Evolutionary conservation across 2,329 filamentous ascomycete genomes (phyloP).

Genomic region (Diaporthe sp.): DNA sequence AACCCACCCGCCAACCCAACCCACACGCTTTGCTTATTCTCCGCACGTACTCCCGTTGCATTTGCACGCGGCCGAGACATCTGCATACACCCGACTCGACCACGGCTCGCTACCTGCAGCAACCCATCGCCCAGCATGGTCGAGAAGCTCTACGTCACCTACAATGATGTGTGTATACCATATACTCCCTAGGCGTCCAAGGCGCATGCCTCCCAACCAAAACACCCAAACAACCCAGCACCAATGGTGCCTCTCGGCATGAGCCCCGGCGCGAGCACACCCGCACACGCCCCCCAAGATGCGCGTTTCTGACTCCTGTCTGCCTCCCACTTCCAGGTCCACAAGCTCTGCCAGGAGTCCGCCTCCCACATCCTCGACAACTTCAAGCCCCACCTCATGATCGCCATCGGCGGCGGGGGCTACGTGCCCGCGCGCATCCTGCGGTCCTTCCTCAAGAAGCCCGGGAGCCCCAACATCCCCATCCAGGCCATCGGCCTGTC

Average conservation of each 20-base stretch:
- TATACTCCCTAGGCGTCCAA: background rate
- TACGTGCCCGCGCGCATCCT: slow-evolving; percentile 98
- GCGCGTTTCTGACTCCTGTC: slow-evolving; percentile 37
- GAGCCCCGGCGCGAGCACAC: background rate
- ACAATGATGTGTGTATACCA: slow-evolving; percentile 81
- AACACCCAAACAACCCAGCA: background rate
- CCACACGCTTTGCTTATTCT: slow-evolving; percentile 25
- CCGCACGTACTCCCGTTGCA: slow-evolving; percentile 14
- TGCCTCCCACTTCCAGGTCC: slow-evolving; percentile 73
- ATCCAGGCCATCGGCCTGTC: slow-evolving; percentile 99
- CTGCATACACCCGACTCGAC: slow-evolving; percentile 19
- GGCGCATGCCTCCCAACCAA: background rate
- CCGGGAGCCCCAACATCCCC: slow-evolving; percentile 91
- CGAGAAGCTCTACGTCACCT: slow-evolving; percentile 90
- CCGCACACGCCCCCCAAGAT: background rate
- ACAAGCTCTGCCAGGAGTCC: slow-evolving; percentile 94
- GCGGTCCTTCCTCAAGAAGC: slow-evolving; percentile 94
- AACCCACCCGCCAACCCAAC: background rate
- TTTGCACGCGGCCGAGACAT: slow-evolving; percentile 38
- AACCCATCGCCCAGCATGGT: slow-evolving; percentile 71
- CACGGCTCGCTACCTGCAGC: slow-evolving; percentile 30
- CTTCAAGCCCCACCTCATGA: slow-evolving; percentile 95
- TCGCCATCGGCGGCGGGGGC: slow-evolving; percentile 96
- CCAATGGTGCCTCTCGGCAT: background rate
- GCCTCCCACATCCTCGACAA: slow-evolving; percentile 85